A percentile compares a stretch with the other conserved stretches of the same genome.
Evolutionary conservation across 345 rosid species (phyloP).

Genomic region (Litchi chinensis): DNA sequence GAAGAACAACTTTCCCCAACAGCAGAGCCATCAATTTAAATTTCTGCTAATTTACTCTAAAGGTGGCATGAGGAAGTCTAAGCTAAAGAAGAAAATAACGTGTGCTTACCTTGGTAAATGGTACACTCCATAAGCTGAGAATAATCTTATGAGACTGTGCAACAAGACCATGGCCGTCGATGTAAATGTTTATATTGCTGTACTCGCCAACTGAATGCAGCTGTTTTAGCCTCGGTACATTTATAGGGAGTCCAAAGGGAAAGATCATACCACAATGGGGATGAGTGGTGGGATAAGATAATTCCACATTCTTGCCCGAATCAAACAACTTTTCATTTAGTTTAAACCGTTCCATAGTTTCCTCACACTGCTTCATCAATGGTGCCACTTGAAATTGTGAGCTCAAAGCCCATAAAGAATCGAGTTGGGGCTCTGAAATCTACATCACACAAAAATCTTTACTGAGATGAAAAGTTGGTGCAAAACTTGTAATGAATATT

Average conservation of each 20-base stretch:
- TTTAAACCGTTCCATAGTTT: conserved; percentile 55
- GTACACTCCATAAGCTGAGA: conserved; percentile 83
- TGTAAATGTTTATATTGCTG: conserved; percentile 59
- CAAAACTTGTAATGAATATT: neutral
- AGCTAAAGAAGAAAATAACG: conserved; percentile 8
- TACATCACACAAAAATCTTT: conserved; percentile 27
- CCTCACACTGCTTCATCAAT: conserved; percentile 78
- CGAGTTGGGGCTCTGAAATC: conserved; percentile 77
- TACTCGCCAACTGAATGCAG: conserved; percentile 52
- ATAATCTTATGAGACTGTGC: conserved; percentile 70
- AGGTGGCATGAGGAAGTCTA: conserved; percentile 1
- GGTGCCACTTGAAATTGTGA: conserved; percentile 67
- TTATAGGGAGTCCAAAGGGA: conserved; percentile 70
- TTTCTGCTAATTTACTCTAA: neutral
- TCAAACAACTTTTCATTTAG: conserved; percentile 54
- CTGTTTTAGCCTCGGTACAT: conserved; percentile 58
- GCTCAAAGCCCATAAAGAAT: conserved; percentile 57
- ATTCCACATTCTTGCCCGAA: conserved; percentile 56
- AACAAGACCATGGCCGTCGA: conserved; percentile 70
- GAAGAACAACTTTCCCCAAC: neutral
- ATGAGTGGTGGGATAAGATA: conserved; percentile 55
- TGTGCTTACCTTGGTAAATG: conserved; percentile 82
- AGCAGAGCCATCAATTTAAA: neutral
- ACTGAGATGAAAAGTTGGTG: conserved; percentile 4
- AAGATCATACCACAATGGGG: conserved; percentile 49